These are phyloP conservation scores for Cystobasidium slooffiae DNA, from an alignment of 1,284 basidiomycete genomes.

Conservation along the genomic window DNA sequence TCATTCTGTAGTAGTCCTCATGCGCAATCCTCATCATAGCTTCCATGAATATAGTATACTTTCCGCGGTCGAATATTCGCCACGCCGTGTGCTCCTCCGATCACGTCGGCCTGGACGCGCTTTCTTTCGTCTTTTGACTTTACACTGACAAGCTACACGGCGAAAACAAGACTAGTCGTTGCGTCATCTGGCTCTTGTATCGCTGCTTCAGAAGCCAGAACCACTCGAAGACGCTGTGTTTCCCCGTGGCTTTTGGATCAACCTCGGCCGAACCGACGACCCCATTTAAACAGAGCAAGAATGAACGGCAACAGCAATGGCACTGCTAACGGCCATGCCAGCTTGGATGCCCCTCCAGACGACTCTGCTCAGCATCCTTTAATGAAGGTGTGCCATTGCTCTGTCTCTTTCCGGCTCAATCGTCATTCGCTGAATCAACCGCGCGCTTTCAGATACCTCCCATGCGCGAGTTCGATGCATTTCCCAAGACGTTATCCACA, in stretches of 20 bases:
- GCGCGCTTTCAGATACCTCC: constrained; percentile 22
- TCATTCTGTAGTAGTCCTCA: no score
- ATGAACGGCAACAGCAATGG: constrained; percentile 19
- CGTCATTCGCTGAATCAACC: neutral
- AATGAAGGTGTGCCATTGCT: constrained; percentile 33
- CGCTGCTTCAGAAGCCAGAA: no score
- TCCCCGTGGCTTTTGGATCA: neutral
- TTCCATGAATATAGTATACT: no score
- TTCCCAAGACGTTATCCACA: constrained; percentile 80
- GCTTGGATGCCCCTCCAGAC: neutral
- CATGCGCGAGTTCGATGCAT: constrained; percentile 69
- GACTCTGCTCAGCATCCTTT: constrained; percentile 34
- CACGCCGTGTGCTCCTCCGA: no score
- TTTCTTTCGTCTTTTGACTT: no score
- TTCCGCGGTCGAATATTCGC: no score
- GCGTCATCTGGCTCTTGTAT: no score
- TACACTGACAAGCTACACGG: no score
- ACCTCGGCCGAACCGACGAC: neutral
- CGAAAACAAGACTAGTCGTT: no score
- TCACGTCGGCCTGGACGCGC: no score
- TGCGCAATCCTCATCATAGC: no score
- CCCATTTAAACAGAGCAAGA: neutral
- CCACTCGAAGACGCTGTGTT: no score
- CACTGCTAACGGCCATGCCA: neutral
- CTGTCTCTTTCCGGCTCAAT: neutral